Percentiles rank a stretch among this genome's conserved stretches.
These are phyloP conservation scores for Cryphonectria radicalis DNA, from an alignment of 2,329 filamentous ascomycete species.

Conservation along the genomic window DNA sequence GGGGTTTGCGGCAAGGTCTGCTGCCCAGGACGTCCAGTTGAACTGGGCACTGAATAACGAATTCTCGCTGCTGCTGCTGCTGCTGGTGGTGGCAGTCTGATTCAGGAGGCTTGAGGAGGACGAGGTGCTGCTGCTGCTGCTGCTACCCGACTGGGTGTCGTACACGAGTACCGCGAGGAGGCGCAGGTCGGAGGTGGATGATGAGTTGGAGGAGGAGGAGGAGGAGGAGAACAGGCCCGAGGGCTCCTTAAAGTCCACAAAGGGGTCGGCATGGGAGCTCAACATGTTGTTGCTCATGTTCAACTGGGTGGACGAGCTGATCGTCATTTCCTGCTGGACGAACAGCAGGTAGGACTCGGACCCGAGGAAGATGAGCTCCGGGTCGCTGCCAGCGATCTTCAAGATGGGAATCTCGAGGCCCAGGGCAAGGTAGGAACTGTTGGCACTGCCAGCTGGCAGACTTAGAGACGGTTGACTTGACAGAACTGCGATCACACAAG, in stretches of 20 bases:
- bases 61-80: background rate
- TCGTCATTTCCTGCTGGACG: conserved; percentile 28
- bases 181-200: conserved; percentile 28
- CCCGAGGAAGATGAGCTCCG: conserved; percentile 24
- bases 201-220: conserved; percentile 21
- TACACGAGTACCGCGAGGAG: conserved; percentile 27
- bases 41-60: conserved; percentile 4
- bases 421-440: conserved; percentile 24
- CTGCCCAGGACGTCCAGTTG: conserved; percentile 27
- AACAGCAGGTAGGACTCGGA: conserved; percentile 28
- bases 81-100: background rate
- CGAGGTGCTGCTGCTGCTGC: background rate
- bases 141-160: conserved; percentile 6
- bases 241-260: conserved; percentile 34
- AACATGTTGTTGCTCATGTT: conserved; percentile 29
- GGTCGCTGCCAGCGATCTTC: conserved; percentile 23
- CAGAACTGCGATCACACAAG: conserved; percentile 9
- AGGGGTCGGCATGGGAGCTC: conserved; percentile 29
- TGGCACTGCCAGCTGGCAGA: conserved; percentile 12
- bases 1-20: conserved; percentile 22
- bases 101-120: background rate
- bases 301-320: conserved; percentile 21
- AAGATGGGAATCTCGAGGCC: conserved; percentile 29
- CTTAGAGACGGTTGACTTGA: conserved; percentile 23
- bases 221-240: conserved; percentile 38